These are phyloP conservation scores for Conticribra guillardii DNA, from an alignment of 108 stramenopile species.

Conservation along the genomic window DNA sequence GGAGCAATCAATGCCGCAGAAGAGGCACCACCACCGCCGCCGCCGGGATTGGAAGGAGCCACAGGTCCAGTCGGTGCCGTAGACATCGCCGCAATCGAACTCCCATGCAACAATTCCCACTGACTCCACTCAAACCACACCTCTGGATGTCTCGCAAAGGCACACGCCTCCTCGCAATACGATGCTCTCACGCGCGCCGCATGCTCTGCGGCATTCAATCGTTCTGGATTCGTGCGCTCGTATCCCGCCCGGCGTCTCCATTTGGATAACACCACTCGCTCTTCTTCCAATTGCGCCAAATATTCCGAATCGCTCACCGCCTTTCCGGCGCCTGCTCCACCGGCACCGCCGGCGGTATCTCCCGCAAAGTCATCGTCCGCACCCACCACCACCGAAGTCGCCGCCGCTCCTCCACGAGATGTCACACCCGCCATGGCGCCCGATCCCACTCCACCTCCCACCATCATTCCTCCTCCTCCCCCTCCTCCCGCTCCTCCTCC, in stretches of 20 bases:
- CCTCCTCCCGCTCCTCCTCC: not conserved
- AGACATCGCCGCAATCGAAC: constrained; percentile 27
- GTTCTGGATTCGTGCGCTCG: constrained; percentile 91
- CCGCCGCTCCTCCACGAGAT: constrained; percentile 11
- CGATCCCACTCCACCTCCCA: not conserved
- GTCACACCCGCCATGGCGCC: not conserved
- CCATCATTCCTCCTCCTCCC: not conserved
- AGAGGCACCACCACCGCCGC: constrained; percentile 14
- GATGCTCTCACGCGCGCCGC: constrained; percentile 64
- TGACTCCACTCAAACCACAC: constrained; percentile 90
- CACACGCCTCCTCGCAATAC: constrained; percentile 81
- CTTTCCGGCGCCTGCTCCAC: constrained; percentile 18
- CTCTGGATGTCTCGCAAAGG: constrained; percentile 79
- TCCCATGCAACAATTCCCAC: constrained; percentile 73
- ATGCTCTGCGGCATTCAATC: constrained; percentile 60
- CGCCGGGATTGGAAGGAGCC: constrained; percentile 4
- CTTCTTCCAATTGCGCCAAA: constrained; percentile 60
- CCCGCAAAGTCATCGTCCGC: constrained; percentile 35
- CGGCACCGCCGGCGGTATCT: constrained; percentile 28
- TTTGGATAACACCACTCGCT: constrained; percentile 55
- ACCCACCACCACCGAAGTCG: constrained; percentile 19
- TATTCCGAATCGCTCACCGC: constrained; percentile 53
- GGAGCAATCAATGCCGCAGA: constrained; percentile 36
- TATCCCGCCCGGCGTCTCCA: constrained; percentile 81
- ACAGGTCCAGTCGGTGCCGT: constrained; percentile 14